These are phyloP conservation scores for Neonectria neomacrospora DNA, from an alignment of 2,329 filamentous ascomycete genomes.

Conservation along the genomic window DNA sequence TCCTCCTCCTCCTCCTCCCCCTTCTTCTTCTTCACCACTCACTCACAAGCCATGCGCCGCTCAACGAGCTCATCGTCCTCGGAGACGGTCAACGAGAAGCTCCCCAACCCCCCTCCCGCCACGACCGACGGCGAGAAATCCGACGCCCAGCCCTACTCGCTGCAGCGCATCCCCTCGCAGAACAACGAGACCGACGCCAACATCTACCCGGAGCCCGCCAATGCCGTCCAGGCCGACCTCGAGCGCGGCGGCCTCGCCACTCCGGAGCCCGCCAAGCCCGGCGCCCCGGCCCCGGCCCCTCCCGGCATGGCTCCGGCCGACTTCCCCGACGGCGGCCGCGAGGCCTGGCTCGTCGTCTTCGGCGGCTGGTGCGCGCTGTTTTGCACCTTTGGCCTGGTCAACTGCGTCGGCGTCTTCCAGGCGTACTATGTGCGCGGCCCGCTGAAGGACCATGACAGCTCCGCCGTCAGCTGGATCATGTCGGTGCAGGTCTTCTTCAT, in stretches of 20 bases:
- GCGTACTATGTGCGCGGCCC: constrained; percentile 65
- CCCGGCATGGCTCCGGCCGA: constrained; percentile 57
- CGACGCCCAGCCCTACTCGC: constrained; percentile 13
- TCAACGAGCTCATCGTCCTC: constrained; percentile 43
- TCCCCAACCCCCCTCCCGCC: constrained; percentile 13
- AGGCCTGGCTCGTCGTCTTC: constrained; percentile 68
- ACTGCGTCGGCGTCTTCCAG: constrained; percentile 66
- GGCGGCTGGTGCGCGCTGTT: constrained; percentile 58
- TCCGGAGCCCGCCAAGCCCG: constrained; percentile 15
- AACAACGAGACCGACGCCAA: constrained; percentile 30
- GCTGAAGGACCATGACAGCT: constrained; percentile 59
- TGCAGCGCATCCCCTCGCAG: constrained; percentile 22
- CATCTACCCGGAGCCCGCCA: constrained; percentile 44
- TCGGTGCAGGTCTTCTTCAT: constrained; percentile 63
- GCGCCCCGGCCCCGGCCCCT: constrained; percentile 37
- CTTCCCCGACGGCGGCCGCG: constrained; percentile 68
- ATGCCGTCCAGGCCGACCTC: constrained; percentile 45
- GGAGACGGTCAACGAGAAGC: constrained; percentile 40
- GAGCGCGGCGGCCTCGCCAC: constrained; percentile 29
- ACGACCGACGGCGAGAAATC: constrained; percentile 27
- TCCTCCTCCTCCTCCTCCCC: background rate
- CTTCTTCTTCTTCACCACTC: background rate
- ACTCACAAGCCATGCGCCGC: constrained; percentile 33
- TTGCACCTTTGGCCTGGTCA: constrained; percentile 58
- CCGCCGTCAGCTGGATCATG: constrained; percentile 69